Percentiles rank a stretch among this genome's conserved stretches.
phyloP scores from a whole-genome alignment of 805 yeast species.

The Wickerhamomyces bovis region DNA sequence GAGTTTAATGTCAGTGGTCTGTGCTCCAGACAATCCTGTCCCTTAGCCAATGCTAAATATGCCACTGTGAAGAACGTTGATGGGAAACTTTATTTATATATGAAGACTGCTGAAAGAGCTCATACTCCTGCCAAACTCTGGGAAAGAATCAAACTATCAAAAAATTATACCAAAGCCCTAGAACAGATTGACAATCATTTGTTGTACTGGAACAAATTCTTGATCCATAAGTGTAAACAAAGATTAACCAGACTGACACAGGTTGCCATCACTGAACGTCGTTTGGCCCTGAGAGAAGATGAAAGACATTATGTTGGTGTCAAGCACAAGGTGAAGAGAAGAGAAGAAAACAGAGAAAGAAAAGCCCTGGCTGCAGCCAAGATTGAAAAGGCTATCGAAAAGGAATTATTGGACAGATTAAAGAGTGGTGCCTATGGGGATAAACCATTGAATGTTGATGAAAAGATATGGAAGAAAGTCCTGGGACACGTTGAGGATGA shows the following conservation, averaged over 20 bases:
- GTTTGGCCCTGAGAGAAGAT: slow-evolving; percentile 83
- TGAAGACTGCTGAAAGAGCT: slow-evolving; percentile 97
- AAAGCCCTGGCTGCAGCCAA: slow-evolving; percentile 96
- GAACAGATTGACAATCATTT: slow-evolving; percentile 83
- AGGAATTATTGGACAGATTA: slow-evolving; percentile 87
- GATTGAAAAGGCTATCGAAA: slow-evolving; percentile 93
- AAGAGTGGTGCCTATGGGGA: slow-evolving; percentile 99
- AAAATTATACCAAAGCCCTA: slow-evolving; percentile 83
- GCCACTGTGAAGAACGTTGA: slow-evolving; percentile 81
- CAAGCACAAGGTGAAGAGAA: slow-evolving; percentile 89
- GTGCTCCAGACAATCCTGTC: slow-evolving; percentile 91
- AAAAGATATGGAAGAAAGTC: slow-evolving; percentile 91
- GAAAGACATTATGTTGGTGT: slow-evolving; percentile 92
- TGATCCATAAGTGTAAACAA: slow-evolving; percentile 92
- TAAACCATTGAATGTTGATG: slow-evolving; percentile 94
- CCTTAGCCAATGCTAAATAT: slow-evolving; percentile 88
- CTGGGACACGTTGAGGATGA: slow-evolving; percentile 77
- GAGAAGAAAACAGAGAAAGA: slow-evolving; percentile 92
- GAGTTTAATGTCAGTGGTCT: slow-evolving; percentile 95
- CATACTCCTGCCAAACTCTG: slow-evolving; percentile 91
- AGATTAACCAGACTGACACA: slow-evolving; percentile 91
- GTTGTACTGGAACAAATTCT: slow-evolving; percentile 87
- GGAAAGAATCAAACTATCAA: slow-evolving; percentile 90
- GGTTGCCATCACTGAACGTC: slow-evolving; percentile 90
- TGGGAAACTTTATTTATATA: slow-evolving; percentile 77